These are phyloP conservation scores for Aureobasidium leucospermi DNA, from an alignment of 2,329 filamentous ascomycete species.

Conservation along the genomic window DNA sequence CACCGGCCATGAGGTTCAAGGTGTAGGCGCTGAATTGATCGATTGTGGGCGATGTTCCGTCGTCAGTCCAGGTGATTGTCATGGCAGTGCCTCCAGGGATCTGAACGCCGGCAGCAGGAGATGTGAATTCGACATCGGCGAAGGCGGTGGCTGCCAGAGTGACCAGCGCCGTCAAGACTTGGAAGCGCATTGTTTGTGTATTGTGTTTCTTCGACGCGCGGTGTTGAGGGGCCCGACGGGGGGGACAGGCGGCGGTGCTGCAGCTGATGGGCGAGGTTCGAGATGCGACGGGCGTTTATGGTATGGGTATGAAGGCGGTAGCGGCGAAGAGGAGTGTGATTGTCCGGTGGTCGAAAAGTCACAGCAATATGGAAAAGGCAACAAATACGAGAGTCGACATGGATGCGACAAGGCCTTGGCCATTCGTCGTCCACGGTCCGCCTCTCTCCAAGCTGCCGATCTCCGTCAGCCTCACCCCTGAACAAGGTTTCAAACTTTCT, in stretches of 20 bases:
- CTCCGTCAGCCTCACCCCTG: neutral
- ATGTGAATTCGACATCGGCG: conserved; percentile 49
- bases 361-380: neutral
- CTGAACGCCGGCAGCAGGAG: conserved; percentile 44
- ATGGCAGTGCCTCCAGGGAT: conserved; percentile 45
- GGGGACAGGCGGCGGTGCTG: neutral
- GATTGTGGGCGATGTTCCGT: conserved; percentile 42
- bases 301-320: neutral
- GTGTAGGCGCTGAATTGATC: conserved; percentile 48
- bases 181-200: conserved; percentile 8
- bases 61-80: conserved; percentile 51
- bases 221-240: neutral
- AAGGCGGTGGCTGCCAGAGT: conserved; percentile 24
- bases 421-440: neutral
- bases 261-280: neutral
- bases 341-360: neutral
- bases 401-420: conserved; percentile 7
- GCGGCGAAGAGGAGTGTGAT: neutral
- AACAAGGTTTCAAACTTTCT: neutral
- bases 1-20: conserved; percentile 54
- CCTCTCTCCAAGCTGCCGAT: neutral
- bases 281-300: neutral
- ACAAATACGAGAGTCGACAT: neutral
- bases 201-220: neutral
- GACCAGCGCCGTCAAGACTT: neutral